phyloP scores from a whole-genome alignment of 2,329 filamentous ascomycete species.

The Diaporthe nobilis region DNA sequence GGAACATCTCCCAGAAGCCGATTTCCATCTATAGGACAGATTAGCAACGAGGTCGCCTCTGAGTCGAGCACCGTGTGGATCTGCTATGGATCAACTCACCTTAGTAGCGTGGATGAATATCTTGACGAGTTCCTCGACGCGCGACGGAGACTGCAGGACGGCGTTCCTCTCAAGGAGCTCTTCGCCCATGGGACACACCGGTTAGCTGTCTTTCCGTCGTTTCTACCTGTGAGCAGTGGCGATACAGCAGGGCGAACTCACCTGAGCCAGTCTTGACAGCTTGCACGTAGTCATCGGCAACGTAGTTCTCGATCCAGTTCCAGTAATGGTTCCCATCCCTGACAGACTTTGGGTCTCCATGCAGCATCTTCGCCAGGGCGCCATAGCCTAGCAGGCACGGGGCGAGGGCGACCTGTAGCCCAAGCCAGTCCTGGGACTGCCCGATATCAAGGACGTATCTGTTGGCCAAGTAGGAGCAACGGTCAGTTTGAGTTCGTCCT shows the following conservation, averaged over 20 bases:
- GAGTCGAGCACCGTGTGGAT: slow-evolving; percentile 16
- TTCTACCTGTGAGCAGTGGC: neutral
- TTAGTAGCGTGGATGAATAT: slow-evolving; percentile 92
- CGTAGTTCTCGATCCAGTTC: slow-evolving; percentile 93
- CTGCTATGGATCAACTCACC: slow-evolving; percentile 60
- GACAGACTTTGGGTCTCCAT: slow-evolving; percentile 72
- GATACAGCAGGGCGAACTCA: slow-evolving; percentile 55
- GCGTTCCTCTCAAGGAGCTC: slow-evolving; percentile 84
- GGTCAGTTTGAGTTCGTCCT: slow-evolving; percentile 74
- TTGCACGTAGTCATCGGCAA: slow-evolving; percentile 81
- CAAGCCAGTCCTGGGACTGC: slow-evolving; percentile 88
- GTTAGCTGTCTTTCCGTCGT: neutral
- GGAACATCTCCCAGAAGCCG: slow-evolving; percentile 80
- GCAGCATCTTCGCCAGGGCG: slow-evolving; percentile 80
- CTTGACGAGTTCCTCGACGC: slow-evolving; percentile 85
- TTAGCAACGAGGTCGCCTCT: slow-evolving; percentile 44
- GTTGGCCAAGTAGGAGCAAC: slow-evolving; percentile 3
- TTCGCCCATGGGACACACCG: slow-evolving; percentile 49
- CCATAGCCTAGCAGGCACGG: slow-evolving; percentile 94
- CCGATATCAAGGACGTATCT: slow-evolving; percentile 91
- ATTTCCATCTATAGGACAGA: slow-evolving; percentile 74
- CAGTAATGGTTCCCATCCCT: slow-evolving; percentile 82
- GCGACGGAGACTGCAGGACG: slow-evolving; percentile 77
- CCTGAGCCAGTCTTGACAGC: slow-evolving; percentile 80
- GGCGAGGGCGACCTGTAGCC: slow-evolving; percentile 85